Evolutionary conservation across 129 eudicot species (phyloP).

Genomic region (Saposhnikovia divaricata): DNA sequence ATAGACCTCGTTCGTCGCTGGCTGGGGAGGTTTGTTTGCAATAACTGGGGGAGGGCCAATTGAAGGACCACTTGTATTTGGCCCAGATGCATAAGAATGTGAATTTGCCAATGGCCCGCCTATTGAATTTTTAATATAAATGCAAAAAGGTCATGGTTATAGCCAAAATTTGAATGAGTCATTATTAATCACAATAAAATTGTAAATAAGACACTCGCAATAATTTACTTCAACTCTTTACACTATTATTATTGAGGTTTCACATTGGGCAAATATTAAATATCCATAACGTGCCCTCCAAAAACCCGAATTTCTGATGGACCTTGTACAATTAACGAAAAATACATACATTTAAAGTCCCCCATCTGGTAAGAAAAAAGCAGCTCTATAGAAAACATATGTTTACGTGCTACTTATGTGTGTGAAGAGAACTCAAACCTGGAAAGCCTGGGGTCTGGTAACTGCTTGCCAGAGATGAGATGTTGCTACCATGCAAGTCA

Average conservation of each 20-base stretch:
- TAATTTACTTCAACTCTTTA: neutral
- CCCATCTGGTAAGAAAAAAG: neutral
- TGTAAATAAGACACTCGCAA: neutral
- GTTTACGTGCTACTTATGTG: neutral
- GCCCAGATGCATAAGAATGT: constrained; percentile 98
- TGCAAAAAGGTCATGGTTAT: neutral
- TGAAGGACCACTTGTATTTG: constrained; percentile 93
- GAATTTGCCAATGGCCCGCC: constrained; percentile 44
- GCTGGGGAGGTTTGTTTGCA: constrained; percentile 85
- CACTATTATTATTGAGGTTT: neutral
- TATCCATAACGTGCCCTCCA: neutral
- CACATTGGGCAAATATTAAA: neutral
- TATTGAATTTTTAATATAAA: constrained; percentile 1
- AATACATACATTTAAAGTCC: neutral
- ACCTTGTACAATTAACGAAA: neutral
- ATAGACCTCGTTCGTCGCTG: constrained; percentile 87
- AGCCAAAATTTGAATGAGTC: neutral
- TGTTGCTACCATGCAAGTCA: constrained; percentile 23
- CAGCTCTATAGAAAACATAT: neutral
- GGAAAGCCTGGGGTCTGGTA: constrained; percentile 41
- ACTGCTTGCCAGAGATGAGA: constrained; percentile 24
- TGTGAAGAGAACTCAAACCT: constrained; percentile 32
- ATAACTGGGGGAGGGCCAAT: constrained; percentile 98
- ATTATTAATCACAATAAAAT: neutral
- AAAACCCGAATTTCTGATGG: neutral